phyloP scores from a whole-genome alignment of 768 basidiomycete species.

The Termitomyces sp. region DNA sequence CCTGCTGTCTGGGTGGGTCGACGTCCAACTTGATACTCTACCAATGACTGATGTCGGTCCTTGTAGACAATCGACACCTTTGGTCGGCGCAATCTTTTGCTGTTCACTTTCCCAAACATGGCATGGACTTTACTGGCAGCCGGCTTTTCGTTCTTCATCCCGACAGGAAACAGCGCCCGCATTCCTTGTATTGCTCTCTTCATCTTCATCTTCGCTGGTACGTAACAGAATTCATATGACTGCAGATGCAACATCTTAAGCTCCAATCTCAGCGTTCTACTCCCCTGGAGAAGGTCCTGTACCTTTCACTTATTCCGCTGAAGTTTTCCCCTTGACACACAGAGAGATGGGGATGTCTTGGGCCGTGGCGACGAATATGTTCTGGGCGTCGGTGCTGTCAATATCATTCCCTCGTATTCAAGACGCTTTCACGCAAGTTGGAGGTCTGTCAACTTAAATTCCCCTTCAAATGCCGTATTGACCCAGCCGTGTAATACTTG shows the following conservation, averaged over 20 bases:
- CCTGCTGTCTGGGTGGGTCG: conserved; percentile 53
- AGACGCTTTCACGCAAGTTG: conserved; percentile 32
- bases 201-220: conserved; percentile 37
- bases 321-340: conserved; percentile 83
- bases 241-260: neutral
- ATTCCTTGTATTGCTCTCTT: conserved; percentile 38
- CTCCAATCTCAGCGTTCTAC: conserved; percentile 43
- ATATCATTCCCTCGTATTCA: conserved; percentile 57
- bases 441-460: conserved; percentile 20
- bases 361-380: conserved; percentile 46
- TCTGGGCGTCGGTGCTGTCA: conserved; percentile 50
- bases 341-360: conserved; percentile 62
- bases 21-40: conserved; percentile 15
- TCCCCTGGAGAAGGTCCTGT: conserved; percentile 88
- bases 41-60: neutral
- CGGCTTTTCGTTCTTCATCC: conserved; percentile 67
- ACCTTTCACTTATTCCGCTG: conserved; percentile 87
- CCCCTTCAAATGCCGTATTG: neutral
- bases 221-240: neutral
- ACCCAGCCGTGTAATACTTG: neutral
- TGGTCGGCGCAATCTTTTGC: conserved; percentile 69
- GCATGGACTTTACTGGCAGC: conserved; percentile 66
- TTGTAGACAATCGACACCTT: conserved; percentile 61
- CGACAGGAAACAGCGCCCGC: conserved; percentile 25
- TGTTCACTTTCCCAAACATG: conserved; percentile 82